Base-by-base conservation (phyloP, 495 filamentous ascomycete species). In the Lophium mytilinum region DNA sequence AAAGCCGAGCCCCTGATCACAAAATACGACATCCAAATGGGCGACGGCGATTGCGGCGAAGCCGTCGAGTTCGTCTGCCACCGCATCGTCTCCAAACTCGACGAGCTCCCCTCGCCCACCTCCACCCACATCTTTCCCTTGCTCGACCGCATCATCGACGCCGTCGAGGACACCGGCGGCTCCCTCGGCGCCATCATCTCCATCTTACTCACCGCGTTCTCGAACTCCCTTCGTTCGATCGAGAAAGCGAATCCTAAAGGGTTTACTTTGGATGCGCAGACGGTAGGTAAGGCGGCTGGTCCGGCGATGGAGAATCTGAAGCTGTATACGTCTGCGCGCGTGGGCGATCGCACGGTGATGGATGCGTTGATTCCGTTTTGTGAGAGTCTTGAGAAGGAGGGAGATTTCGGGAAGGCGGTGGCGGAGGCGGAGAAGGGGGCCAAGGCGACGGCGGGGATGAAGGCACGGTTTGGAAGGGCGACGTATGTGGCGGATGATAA, bases 11-110 rank as follows among this genome's bases (percentile, higher is more conserved):
- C 81, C 0, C 73, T 78, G 52, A 68, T 84, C 37, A 84, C 81
- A 1, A 77, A 76, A 57, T 84, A 76, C 76, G 81, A 84, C 67
- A 79, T 79, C 33, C 68, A 80, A 52, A 84, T 84, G 81, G 81
- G 81, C 36, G 81, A 84, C 65, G 81, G 81, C 9, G 81, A 84
- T 64, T 84, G 81, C 62, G 81, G 81, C 19, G 76, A 83, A 69
- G 81, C 80, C 12, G 74, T 84, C 9, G 73, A 80, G 58, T 76
- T 55, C 11, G 64, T 71, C 48, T 71, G 69, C 64, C 66, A 67
- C 42, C 58, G 66, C 12, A 63, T 73, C 7, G 50, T 70, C 15
- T 37, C 50, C 12, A 69, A 69, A 33, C 42, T 73, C 18, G 63
- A 67, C 47, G 39, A 52, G 15, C 72, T 83, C 2, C 71, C 80